Evolutionary conservation across 1,284 basidiomycete species (phyloP).

Genomic region (Ustilago trichophora): DNA sequence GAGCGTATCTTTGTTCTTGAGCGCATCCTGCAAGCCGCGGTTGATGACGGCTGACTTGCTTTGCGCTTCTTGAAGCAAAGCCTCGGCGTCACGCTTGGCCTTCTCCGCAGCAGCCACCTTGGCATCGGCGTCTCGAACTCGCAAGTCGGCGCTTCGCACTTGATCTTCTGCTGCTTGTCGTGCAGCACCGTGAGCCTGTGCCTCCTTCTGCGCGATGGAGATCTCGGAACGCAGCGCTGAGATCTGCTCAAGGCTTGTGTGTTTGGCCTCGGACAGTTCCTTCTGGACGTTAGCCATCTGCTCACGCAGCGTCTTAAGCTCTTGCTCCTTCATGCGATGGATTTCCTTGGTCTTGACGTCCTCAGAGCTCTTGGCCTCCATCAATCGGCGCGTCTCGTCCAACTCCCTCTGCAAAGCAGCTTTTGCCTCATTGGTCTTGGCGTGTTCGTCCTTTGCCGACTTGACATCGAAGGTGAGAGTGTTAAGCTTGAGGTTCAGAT

Average conservation of each 20-base stretch:
- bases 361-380: slow-evolving; percentile 86
- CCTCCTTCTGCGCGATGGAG: slow-evolving; percentile 63
- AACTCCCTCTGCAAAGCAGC: slow-evolving; percentile 80
- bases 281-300: slow-evolving; percentile 70
- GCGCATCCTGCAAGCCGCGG: slow-evolving; percentile 40
- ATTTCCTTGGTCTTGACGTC: slow-evolving; percentile 83
- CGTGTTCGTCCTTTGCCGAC: slow-evolving; percentile 74
- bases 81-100: slow-evolving; percentile 76
- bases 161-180: slow-evolving; percentile 30
- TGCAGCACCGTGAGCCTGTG: slow-evolving; percentile 25
- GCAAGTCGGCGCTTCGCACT: slow-evolving; percentile 25
- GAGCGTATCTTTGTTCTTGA: slow-evolving; percentile 66
- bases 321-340: slow-evolving; percentile 86
- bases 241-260: slow-evolving; percentile 60
- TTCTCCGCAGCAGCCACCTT: slow-evolving; percentile 76
- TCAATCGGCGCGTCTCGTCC: slow-evolving; percentile 77
- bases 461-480: slow-evolving; percentile 76
- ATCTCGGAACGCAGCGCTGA: slow-evolving; percentile 67
- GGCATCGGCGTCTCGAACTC: slow-evolving; percentile 69
- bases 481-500: slow-evolving; percentile 77
- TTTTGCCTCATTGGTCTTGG: slow-evolving; percentile 71
- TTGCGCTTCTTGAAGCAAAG: slow-evolving; percentile 82
- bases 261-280: slow-evolving; percentile 59
- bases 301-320: slow-evolving; percentile 78
- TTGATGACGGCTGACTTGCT: slow-evolving; percentile 60